Evolutionary conservation across 2,329 filamentous ascomycete genomes (phyloP), one percentile per base, ranked within the genome.

Genomic region (Chaetothyriales sp.): DNA sequence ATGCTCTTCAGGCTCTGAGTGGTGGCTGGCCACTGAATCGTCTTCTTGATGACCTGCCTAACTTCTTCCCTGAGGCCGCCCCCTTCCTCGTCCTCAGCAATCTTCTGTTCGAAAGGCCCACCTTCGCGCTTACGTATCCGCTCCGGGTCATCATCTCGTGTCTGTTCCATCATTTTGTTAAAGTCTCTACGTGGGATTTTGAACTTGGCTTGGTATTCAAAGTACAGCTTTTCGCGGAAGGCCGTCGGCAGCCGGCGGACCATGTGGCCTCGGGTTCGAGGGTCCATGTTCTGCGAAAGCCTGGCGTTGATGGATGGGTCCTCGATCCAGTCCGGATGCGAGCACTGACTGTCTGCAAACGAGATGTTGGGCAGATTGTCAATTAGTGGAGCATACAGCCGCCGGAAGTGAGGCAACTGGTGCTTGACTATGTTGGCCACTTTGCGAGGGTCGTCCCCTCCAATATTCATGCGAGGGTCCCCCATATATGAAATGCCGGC

Each of bases 401-500:
- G 80, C 32, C 92, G 81, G 73, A 98, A 98, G 64, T 95, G 89
- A 39, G 84, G 73, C 63, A 95, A 79, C 66, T 98, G 95, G 63
- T 93, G 82, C 46, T 80, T 80, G 26, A 98, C 92, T 60, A 98
- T 98, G 66, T 96, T 96, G 60, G 79, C 76, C 18, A 98, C 87
- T 68, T 98, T 98, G 63, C 81, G 80, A 28, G 86, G 88, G 63
- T 96, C 86, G 66, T 98, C 92, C 1, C 86, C 86, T 1, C 86
- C 84, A 43, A 95, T 75, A 1, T 81, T 74, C 92, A 98, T 98
- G 56, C 92, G 85, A n/a, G 89, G 87, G 63, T 98, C 92, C 32
- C 92, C 92, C 59, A 94, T 79, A 66, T 98, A 98, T 62, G 86
- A 94, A 57, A 98, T 83, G 19, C 86, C 84, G 0, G 92, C 84